phyloP scores from a whole-genome alignment of 2,329 filamentous ascomycete genomes.

The Verticillium longisporum region DNA sequence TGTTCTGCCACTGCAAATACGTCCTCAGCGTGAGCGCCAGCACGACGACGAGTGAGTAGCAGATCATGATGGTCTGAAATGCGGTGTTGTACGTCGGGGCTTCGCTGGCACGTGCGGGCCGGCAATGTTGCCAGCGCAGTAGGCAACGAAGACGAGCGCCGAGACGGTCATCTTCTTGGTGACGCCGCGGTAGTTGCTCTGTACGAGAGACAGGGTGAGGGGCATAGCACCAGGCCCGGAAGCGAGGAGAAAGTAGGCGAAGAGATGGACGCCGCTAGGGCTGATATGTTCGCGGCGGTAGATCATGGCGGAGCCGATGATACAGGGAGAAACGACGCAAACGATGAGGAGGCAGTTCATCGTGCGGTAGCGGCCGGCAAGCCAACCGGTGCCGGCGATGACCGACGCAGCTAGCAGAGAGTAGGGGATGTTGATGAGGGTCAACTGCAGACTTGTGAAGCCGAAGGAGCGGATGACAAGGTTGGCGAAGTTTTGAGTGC shows the following conservation, averaged over 20 bases:
- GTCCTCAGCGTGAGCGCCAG: conserved; percentile 35
- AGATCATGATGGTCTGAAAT: conserved; percentile 49
- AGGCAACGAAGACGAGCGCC: conserved; percentile 46
- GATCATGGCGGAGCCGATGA: conserved; percentile 46
- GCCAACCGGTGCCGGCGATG: conserved; percentile 42
- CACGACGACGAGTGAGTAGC: conserved; percentile 42
- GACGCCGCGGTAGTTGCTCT: conserved; percentile 48
- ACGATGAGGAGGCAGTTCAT: conserved; percentile 45
- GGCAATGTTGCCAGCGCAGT: conserved; percentile 49
- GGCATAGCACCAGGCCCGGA: conserved; percentile 48
- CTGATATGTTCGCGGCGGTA: conserved; percentile 34
- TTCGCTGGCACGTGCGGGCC: conserved; percentile 43
- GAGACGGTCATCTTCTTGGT: conserved; percentile 57
- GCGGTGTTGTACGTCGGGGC: conserved; percentile 46
- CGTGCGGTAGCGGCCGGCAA: conserved; percentile 43
- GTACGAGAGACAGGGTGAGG: conserved; percentile 46
- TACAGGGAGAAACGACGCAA: conserved; percentile 40
- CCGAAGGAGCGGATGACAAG: conserved; percentile 49
- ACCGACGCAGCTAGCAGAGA: conserved; percentile 41
- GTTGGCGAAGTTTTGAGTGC: conserved; percentile 53
- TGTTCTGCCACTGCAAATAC: conserved; percentile 41
- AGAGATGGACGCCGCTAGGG: conserved; percentile 37
- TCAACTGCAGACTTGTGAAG: conserved; percentile 46
- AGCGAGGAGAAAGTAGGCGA: conserved; percentile 51
- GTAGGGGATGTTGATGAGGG: conserved; percentile 53